These are phyloP conservation scores for Fusarium scirpi DNA, from an alignment of 2,329 filamentous ascomycete genomes.

Conservation along the genomic window DNA sequence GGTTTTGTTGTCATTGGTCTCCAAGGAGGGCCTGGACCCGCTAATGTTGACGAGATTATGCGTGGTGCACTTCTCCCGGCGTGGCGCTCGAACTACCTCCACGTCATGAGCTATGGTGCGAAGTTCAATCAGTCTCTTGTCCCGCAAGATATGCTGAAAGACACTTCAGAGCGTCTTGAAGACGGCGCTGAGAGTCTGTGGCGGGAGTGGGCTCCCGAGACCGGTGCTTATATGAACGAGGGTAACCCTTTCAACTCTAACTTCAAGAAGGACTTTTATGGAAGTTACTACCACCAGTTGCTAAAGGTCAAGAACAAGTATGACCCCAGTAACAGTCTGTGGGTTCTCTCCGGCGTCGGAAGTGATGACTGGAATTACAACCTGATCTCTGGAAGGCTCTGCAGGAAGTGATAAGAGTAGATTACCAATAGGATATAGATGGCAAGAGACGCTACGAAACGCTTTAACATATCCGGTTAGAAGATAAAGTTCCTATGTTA, in stretches of 20 bases:
- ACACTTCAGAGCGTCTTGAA: background rate
- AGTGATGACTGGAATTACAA: background rate
- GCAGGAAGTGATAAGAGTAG: too few relatives aligned
- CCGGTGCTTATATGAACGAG: background rate
- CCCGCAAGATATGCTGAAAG: background rate
- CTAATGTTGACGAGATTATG: background rate
- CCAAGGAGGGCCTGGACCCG: background rate
- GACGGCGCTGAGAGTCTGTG: background rate
- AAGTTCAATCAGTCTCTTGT: background rate
- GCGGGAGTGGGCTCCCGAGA: background rate
- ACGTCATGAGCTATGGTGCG: background rate
- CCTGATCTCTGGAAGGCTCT: background rate
- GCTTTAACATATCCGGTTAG: too few relatives aligned
- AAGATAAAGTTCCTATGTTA: too few relatives aligned
- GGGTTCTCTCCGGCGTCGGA: background rate
- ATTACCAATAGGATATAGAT: too few relatives aligned
- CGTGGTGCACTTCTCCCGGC: background rate
- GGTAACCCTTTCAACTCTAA: background rate
- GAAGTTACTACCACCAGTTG: background rate
- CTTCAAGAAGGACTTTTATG: conserved; percentile 1
- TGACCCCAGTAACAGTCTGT: background rate
- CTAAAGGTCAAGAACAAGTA: background rate
- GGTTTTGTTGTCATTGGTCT: background rate
- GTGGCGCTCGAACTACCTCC: background rate
- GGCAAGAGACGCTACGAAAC: too few relatives aligned